Percentiles rank a stretch among this genome's conserved stretches.
Evolutionary conservation across 176 grass and related monocot genomes (phyloP).

Genomic region (Chloris gayana): DNA sequence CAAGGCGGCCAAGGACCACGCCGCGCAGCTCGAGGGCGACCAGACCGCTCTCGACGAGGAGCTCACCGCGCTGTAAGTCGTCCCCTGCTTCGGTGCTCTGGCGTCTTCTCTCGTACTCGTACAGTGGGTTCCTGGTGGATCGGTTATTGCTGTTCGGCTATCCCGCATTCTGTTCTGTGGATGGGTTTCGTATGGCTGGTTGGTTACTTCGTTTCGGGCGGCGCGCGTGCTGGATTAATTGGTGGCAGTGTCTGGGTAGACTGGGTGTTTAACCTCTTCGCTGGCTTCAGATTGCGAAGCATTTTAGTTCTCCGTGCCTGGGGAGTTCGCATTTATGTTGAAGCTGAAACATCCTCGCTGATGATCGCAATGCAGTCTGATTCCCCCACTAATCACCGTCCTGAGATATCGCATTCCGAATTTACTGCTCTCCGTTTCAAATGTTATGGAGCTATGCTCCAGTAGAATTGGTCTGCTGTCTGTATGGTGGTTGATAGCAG

Average conservation of each 20-base stretch:
- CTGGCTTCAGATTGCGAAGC: background rate
- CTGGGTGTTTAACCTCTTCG: background rate
- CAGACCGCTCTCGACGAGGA: slow-evolving; percentile 70
- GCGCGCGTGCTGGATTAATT: background rate
- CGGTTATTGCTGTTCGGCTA: background rate
- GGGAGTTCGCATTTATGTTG: background rate
- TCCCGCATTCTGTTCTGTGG: background rate
- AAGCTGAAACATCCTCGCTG: background rate
- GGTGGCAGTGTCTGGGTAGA: background rate
- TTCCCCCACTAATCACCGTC: background rate
- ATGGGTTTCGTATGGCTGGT: background rate
- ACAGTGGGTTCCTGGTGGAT: background rate
- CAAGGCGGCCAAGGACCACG: slow-evolving; percentile 76
- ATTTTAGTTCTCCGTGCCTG: background rate
- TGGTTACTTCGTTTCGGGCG: background rate
- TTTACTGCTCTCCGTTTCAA: background rate
- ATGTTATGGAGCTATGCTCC: background rate
- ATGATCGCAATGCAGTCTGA: background rate
- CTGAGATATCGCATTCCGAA: background rate
- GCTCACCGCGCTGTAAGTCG: slow-evolving; percentile 80
- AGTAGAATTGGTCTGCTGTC: background rate
- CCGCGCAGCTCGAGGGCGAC: slow-evolving; percentile 62
- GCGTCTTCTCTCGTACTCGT: background rate
- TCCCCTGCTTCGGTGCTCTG: background rate
- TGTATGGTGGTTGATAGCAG: background rate